Base-by-base conservation (phyloP, 805 yeast genomes). In the Ogataea paradorogensis region DNA sequence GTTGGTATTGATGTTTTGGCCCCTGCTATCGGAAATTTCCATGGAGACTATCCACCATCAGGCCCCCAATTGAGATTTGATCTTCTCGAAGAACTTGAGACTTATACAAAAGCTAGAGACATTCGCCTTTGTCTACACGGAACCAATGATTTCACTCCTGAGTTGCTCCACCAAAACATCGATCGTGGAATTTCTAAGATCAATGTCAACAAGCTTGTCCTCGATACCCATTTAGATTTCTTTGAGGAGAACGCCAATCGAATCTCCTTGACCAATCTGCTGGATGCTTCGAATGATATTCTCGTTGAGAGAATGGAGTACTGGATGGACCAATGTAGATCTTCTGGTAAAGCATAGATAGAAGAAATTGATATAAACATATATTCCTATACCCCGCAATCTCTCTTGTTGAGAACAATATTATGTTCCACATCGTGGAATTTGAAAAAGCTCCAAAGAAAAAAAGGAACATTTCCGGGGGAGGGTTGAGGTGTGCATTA, bases 21-120 rank as follows among this genome's bases (percentile, higher is more conserved):
- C 9, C 70, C 70, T 10, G 61, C 68, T 10, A 55, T 65, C 44
- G 70, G 70, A 7, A 64, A 65, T 44, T 44, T 62, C 35, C 70
- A 64, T 41, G 70, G 70, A 2, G 62, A 57, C 26, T 64, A 64
- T 40, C 66, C 67, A 5, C 52, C 51, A 6, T 43, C 48, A 3
- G 69, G 67, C 2, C 69, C 68, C 3, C 60, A 52, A 47, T 32
- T 49, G 7, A 37, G 47, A n/a, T 51, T 39, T 32, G 51, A 59
- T 33, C 47, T 61, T 16, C 45, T 59, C 45, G 62, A 59, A 48
- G 46, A 49, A 26, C 27, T 64, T 35, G 47, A 56, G 34, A 24
- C 41, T 33, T 45, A 35, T 28, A 46, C 52, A 7, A 36, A 32
- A 15, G 47, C 50, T 10, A 48, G 38, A 25, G 47, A 47, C 18